Evolutionary conservation across 192 early-diverging fungal genomes (phyloP).

Genomic region (Rhizophagus prolifer): DNA sequence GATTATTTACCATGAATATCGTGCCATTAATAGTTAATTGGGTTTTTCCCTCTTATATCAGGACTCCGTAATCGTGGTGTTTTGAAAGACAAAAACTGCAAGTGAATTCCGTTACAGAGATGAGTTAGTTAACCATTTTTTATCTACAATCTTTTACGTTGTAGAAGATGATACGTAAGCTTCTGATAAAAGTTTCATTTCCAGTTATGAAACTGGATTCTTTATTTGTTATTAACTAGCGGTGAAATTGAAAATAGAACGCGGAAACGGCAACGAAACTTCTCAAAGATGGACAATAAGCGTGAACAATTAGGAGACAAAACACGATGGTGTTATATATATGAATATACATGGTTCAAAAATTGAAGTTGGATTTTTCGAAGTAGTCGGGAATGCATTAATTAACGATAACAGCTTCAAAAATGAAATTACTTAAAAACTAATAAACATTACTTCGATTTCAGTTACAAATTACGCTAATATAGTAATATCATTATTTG

Average conservation of each 20-base stretch:
- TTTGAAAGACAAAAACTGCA: constrained; percentile 18
- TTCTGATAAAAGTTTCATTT: neutral
- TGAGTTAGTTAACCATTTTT: constrained; percentile 15
- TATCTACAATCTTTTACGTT: constrained; percentile 20
- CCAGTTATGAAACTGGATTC: constrained; percentile 17
- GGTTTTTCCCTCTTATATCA: neutral
- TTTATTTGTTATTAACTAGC: constrained; percentile 9
- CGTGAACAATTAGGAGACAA: constrained; percentile 21
- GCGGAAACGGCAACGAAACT: neutral
- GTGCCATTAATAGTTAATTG: neutral
- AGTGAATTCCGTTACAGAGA: constrained; percentile 24
- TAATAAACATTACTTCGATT: too few relatives aligned
- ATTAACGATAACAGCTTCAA: neutral
- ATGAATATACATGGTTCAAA: constrained; percentile 16
- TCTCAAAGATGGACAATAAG: constrained; percentile 3
- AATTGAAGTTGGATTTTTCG: constrained; percentile 12
- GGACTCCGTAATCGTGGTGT: constrained; percentile 7
- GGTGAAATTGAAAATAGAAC: neutral
- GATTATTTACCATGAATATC: neutral
- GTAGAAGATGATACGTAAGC: constrained; percentile 17
- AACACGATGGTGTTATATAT: constrained; percentile 23
- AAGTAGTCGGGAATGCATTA: constrained; percentile 20
- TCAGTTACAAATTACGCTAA: too few relatives aligned
- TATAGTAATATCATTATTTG: too few relatives aligned
- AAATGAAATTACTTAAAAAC: neutral